phyloP scores from a whole-genome alignment of 192 early-diverging fungal genomes.

The Backusella mclennaniae region DNA sequence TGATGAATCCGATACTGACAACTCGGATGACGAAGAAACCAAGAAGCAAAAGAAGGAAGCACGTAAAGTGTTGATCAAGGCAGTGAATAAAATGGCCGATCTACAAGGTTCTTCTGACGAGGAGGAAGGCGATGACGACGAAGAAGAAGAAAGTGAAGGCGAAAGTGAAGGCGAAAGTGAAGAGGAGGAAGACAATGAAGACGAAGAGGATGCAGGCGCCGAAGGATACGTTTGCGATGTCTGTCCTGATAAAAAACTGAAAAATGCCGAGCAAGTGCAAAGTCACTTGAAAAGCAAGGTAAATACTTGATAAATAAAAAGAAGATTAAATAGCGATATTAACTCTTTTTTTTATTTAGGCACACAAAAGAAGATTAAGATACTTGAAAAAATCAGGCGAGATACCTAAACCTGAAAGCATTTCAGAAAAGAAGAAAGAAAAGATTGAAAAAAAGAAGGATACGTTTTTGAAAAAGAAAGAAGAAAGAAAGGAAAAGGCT shows the following conservation, averaged over 20 bases:
- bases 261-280: conserved; percentile 20
- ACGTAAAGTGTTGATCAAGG: background rate
- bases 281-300: conserved; percentile 32
- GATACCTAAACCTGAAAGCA: conserved; percentile 4
- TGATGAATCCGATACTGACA: conserved; percentile 6
- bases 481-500: conserved; percentile 7
- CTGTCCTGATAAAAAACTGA: conserved; percentile 25
- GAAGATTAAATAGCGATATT: background rate
- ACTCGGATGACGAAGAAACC: conserved; percentile 16
- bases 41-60: background rate
- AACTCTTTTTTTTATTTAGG: background rate
- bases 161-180: background rate
- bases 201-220: conserved; percentile 8
- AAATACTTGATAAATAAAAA: background rate
- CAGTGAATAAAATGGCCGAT: conserved; percentile 3
- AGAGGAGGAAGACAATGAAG: conserved; percentile 12
- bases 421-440: background rate
- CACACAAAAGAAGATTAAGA: conserved; percentile 19
- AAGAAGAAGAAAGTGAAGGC: background rate
- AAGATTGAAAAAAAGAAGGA: conserved; percentile 2
- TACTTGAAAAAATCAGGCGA: conserved; percentile 15
- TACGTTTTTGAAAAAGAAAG: conserved; percentile 16
- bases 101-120: background rate
- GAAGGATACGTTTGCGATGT: conserved; percentile 26
- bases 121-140: background rate